phyloP scores from a whole-genome alignment of 1,284 basidiomycete species.

The Microstroma glucosiphilum region DNA sequence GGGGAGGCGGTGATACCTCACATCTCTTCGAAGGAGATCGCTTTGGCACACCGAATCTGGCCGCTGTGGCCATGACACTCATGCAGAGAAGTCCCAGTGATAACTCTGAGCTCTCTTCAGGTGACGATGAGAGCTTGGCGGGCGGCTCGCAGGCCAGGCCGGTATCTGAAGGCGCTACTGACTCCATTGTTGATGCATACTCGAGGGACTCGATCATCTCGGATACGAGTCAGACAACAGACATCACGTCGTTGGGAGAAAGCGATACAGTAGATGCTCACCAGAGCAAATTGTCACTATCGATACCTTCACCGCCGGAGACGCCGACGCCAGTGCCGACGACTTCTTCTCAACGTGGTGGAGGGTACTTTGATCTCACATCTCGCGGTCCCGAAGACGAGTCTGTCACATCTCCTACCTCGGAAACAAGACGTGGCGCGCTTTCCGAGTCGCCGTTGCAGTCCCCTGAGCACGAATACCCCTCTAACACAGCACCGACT shows the following conservation, averaged over 20 bases:
- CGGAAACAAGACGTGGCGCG: neutral
- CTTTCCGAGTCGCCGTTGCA: constrained; percentile 14
- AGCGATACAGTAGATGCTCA: neutral
- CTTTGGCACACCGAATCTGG: neutral
- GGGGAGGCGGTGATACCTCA: neutral
- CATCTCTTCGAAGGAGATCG: neutral
- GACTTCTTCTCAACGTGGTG: neutral
- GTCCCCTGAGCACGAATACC: constrained; percentile 11
- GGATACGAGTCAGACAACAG: constrained; percentile 35
- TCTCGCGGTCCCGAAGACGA: neutral
- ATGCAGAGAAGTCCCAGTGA: constrained; percentile 8
- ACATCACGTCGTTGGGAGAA: constrained; percentile 23
- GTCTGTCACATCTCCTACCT: neutral
- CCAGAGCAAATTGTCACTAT: neutral
- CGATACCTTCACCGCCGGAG: constrained; percentile 20
- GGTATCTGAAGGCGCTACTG: constrained; percentile 33
- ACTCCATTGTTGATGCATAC: constrained; percentile 39
- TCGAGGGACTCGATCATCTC: constrained; percentile 37
- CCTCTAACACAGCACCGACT: neutral
- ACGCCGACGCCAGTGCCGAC: constrained; percentile 30
- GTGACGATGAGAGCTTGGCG: constrained; percentile 8
- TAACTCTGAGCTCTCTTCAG: constrained; percentile 9
- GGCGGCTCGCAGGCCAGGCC: constrained; percentile 16
- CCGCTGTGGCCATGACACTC: neutral
- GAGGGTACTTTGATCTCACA: constrained; percentile 19